phyloP scores from a whole-genome alignment of 2,329 filamentous ascomycete species.

The Pezicula radicicola region DNA sequence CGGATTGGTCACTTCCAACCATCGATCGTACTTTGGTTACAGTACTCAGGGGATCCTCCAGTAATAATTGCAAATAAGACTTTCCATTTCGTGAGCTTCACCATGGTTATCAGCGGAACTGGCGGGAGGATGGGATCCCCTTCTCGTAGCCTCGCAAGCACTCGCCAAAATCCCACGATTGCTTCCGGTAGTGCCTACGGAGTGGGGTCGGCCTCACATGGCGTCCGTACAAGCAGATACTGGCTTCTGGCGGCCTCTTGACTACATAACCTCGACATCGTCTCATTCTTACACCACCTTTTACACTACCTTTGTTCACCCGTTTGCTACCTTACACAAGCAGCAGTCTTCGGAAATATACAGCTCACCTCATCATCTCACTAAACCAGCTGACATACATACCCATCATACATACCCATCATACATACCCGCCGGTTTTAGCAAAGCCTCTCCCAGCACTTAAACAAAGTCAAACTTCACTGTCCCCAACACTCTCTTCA shows the following conservation, averaged over 20 bases:
- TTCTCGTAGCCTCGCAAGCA: too few relatives aligned
- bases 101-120: not conserved
- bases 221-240: too few relatives aligned
- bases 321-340: too few relatives aligned
- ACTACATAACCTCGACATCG: slow-evolving; percentile 15
- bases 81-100: not conserved
- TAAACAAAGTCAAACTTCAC: not conserved
- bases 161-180: slow-evolving; percentile 7
- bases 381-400: too few relatives aligned
- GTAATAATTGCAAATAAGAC: not conserved
- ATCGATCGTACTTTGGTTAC: too few relatives aligned
- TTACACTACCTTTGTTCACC: not conserved
- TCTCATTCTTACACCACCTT: slow-evolving; percentile 3
- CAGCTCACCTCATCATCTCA: too few relatives aligned
- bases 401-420: too few relatives aligned
- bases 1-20: not conserved
- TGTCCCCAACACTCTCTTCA: not conserved
- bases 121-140: not conserved
- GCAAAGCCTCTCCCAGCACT: not conserved
- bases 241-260: not conserved
- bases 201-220: slow-evolving; percentile 12
- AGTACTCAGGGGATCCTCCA: not conserved
- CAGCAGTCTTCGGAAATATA: not conserved
- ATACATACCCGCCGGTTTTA: too few relatives aligned
- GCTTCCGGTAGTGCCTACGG: slow-evolving; percentile 11